phyloP scores from a whole-genome alignment of 768 basidiomycete genomes.

The Lactarius psammicola region DNA sequence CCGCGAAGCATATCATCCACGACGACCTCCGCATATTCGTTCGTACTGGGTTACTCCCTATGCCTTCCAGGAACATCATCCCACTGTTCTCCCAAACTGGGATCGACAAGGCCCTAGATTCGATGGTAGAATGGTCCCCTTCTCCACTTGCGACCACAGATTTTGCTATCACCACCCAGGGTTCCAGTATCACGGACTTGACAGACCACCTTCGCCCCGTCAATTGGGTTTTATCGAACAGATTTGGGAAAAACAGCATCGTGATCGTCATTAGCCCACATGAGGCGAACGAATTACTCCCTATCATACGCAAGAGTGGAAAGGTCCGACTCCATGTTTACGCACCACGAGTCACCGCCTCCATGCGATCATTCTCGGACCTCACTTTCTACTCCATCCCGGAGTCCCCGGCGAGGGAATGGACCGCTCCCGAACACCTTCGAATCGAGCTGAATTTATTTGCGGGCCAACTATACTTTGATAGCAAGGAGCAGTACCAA shows the following conservation, averaged over 20 bases:
- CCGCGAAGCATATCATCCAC: background rate
- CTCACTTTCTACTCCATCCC: conserved; percentile 19
- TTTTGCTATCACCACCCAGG: background rate
- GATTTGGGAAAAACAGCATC: background rate
- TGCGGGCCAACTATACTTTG: background rate
- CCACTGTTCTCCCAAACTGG: background rate
- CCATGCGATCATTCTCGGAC: conserved; percentile 18
- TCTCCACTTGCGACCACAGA: background rate
- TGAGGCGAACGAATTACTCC: conserved; percentile 18
- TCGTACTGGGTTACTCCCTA: background rate
- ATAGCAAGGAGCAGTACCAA: background rate
- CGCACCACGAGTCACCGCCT: conserved; percentile 9
- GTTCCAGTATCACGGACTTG: background rate
- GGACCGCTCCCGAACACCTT: background rate
- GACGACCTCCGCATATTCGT: background rate
- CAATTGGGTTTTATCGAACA: conserved; percentile 8
- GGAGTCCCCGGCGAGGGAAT: background rate
- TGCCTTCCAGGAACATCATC: background rate
- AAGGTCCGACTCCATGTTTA: conserved; percentile 20
- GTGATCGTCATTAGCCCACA: background rate
- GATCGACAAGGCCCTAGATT: background rate
- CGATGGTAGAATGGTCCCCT: background rate
- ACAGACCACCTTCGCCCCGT: conserved; percentile 23
- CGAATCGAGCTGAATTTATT: background rate
- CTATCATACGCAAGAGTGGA: conserved; percentile 12